Evolutionary conservation across 2,329 filamentous ascomycete genomes (phyloP), one percentile per base, ranked within the genome.

Genomic region (Chrysoporthe deuterocubensis): DNA sequence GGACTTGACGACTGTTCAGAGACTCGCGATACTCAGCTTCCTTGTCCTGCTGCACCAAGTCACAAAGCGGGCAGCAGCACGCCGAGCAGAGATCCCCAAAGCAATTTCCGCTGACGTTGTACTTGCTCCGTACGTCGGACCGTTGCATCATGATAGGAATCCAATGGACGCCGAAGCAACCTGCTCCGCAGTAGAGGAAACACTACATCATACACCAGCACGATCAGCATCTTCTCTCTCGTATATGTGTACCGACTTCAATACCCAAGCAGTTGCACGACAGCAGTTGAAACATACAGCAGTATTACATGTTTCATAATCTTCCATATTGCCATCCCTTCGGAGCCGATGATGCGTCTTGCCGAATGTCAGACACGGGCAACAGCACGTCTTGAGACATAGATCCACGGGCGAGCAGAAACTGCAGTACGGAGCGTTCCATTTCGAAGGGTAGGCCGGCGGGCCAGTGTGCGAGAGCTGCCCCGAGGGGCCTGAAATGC

Each of bases 301-400:
- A 14, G 80, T 82, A 75, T 84, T 84, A 72, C 83, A 75, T 43
- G 80, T 77, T 76, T 83, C 79, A 44, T 82, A 84, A 16, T 80
- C 82, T 21, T 78, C 70, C 8, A 84, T 78, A 66, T 75, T 77
- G 46, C 73, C 76, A 37, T 79, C 76, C 75, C 80, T 80, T 67
- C 75, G 76, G 13, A 83, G 72, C 26, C 82, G 80, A 70, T 84
- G 82, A 66, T 83, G 77, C 40, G 81, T 83, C 78, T 81, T 82
- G 74, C 82, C 82, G 61, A 83, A 84, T 44, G 81, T 83, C 43
- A 84, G 75, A 69, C 82, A 84, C 1, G 83, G 82, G 37, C 82
- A 69, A 70, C 79, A 84, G 71, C 77, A 84, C 18, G 80, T 78
- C 64, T 83, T 75, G n/a, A 82, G 70, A 73, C 82, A 84, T 1